A percentile compares a stretch with the other conserved stretches of the same genome.
Evolutionary conservation across 306 rosid genomes (phyloP).

Genomic region (Cicer arietinum): DNA sequence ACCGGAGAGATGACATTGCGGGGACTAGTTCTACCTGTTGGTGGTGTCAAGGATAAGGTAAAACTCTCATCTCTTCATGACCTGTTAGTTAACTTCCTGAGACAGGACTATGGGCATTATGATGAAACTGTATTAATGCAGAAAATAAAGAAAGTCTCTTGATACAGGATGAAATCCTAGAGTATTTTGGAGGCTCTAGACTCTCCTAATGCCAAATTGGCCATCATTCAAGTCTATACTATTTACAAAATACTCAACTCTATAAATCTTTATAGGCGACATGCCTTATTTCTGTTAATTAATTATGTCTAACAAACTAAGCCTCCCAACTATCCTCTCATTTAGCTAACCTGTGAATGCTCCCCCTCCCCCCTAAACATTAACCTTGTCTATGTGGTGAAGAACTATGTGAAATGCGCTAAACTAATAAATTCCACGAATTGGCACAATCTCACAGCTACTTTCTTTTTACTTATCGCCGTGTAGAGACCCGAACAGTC

Average conservation of each 20-base stretch:
- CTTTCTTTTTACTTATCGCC: background rate
- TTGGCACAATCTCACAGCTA: background rate
- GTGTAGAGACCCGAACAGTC: background rate
- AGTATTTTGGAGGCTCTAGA: constrained; percentile 1
- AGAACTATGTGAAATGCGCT: background rate
- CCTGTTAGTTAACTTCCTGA: constrained; percentile 32
- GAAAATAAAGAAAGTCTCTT: background rate
- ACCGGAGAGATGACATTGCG: constrained; percentile 99
- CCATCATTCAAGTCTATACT: background rate
- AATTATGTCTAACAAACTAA: background rate
- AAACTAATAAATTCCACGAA: background rate
- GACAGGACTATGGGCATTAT: background rate
- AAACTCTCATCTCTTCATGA: constrained; percentile 28
- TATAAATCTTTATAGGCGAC: background rate
- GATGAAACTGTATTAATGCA: background rate
- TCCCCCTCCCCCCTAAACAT: background rate
- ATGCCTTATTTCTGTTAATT: background rate
- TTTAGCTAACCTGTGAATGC: constrained; percentile 4
- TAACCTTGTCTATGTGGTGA: background rate
- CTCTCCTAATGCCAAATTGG: constrained; percentile 3
- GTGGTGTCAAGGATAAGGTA: constrained; percentile 99
- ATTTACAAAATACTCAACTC: background rate
- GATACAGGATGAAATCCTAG: background rate
- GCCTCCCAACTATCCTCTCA: constrained; percentile 5
- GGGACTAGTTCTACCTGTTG: constrained; percentile 96